phyloP scores from a whole-genome alignment of 148 eudicot species.

The Chenopodium album region DNA sequence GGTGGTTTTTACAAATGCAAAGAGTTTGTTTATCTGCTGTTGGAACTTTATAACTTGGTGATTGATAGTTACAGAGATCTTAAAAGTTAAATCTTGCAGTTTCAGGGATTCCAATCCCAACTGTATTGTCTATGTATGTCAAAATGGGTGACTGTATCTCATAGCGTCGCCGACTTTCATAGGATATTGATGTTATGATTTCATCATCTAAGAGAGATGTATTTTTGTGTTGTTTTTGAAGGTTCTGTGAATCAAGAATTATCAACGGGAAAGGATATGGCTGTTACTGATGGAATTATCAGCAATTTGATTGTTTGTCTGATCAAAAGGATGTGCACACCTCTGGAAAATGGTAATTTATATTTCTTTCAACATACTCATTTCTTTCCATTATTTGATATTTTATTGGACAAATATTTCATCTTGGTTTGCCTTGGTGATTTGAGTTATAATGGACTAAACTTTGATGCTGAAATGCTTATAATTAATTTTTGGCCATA shows the following conservation, averaged over 20 bases:
- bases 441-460: neutral
- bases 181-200: neutral
- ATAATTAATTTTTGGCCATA: neutral
- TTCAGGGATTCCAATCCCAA: neutral
- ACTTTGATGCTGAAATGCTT: conserved; percentile 1
- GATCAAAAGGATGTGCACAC: conserved; percentile 64
- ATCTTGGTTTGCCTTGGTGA: neutral
- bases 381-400: neutral
- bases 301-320: conserved; percentile 64
- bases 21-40: neutral
- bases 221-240: conserved; percentile 26
- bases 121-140: neutral
- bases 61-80: neutral
- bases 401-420: neutral
- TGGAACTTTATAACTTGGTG: too few relatives aligned
- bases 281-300: conserved; percentile 56
- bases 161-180: neutral
- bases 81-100: neutral
- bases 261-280: conserved; percentile 37
- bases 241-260: conserved; percentile 50
- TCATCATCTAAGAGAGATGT: conserved; percentile 5
- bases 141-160: neutral
- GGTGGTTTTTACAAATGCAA: neutral
- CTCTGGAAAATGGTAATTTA: conserved; percentile 57
- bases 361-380: conserved; percentile 8